A percentile compares a stretch with the other conserved stretches of the same genome.
phyloP scores from a whole-genome alignment of 495 filamentous ascomycete species.

The Aspergillus sparsus region DNA sequence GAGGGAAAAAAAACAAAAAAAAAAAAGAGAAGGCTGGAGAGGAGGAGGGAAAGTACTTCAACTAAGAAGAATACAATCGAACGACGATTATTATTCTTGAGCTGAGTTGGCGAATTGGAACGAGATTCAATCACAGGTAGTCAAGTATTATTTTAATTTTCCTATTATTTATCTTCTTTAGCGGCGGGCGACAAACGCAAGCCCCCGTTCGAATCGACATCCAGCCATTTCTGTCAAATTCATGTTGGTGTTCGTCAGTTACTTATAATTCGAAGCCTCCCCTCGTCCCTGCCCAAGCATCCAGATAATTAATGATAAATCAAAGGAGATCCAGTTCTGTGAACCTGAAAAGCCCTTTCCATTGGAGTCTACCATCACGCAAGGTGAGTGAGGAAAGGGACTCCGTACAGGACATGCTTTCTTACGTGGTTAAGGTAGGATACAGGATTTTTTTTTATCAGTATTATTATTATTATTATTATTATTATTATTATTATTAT shows the following conservation, averaged over 20 bases:
- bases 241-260: background rate
- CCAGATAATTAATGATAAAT: slow-evolving; percentile 5
- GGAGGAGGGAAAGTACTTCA: slow-evolving; percentile 17
- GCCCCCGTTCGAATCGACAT: slow-evolving; percentile 12
- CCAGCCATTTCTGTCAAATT: slow-evolving; percentile 6
- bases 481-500: background rate
- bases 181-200: slow-evolving; percentile 10
- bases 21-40: slow-evolving; percentile 22
- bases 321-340: background rate
- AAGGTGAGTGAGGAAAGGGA: slow-evolving; percentile 11
- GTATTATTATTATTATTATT: background rate
- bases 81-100: background rate
- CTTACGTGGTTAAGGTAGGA: slow-evolving; percentile 12
- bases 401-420: slow-evolving; percentile 9
- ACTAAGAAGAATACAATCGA: slow-evolving; percentile 15
- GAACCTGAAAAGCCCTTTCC: background rate
- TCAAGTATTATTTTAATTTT: slow-evolving; percentile 9
- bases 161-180: slow-evolving; percentile 1
- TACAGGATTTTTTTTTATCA: background rate
- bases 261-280: background rate
- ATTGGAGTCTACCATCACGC: slow-evolving; percentile 16
- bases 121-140: slow-evolving; percentile 10
- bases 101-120: slow-evolving; percentile 12
- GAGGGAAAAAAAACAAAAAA: slow-evolving; percentile 11
- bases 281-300: background rate